Evolutionary conservation across 345 rosid genomes (phyloP), one percentile per base, ranked within the genome.

Genomic region (Viola odorata): DNA sequence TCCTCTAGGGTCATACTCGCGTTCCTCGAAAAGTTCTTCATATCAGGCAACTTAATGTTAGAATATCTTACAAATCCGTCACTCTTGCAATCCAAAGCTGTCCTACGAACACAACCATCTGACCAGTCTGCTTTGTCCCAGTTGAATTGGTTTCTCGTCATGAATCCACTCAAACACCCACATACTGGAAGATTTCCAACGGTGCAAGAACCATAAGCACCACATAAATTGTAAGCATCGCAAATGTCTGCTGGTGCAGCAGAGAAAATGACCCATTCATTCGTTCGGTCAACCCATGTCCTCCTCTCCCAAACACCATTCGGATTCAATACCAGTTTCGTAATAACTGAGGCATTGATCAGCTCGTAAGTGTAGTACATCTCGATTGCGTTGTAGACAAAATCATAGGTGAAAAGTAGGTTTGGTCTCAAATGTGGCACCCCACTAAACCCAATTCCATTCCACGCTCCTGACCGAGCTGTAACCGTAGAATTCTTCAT

Each of bases 401-500:
- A 48, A 1, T 7, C 37, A 9, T 6, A 45, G 5, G 11, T 45
- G 38, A 7, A 47, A 3, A 45, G 0, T 7, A 55, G 44, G 36
- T 57, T 13, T 50, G 41, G 49, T n/a, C 7, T 38, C 15, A 42
- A 3, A 7, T 2, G 6, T 10, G 51, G 57, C 7, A 53, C 0
- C 0, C 61, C 74, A 23, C 59, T 58, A 16, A 51, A 52, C 5
- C 44, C 41, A 8, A 70, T 12, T 12, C 74, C 61, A 48, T 50
- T 59, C 75, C 75, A 70, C 1, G 69, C 40, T 11, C 75, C 75
- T 8, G 51, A 12, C 48, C 74, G 12, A 23, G 17, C 8, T 12
- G 3, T 45, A 4, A 59, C 3, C 8, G 13, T 48, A 44, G 58
- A 40, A 16, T 61, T 36, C 55, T 15, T 0, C 23, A 54, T 3